Evolutionary conservation across 148 eudicot genomes (phyloP).

Genomic region (Hydrangea macrophylla): DNA sequence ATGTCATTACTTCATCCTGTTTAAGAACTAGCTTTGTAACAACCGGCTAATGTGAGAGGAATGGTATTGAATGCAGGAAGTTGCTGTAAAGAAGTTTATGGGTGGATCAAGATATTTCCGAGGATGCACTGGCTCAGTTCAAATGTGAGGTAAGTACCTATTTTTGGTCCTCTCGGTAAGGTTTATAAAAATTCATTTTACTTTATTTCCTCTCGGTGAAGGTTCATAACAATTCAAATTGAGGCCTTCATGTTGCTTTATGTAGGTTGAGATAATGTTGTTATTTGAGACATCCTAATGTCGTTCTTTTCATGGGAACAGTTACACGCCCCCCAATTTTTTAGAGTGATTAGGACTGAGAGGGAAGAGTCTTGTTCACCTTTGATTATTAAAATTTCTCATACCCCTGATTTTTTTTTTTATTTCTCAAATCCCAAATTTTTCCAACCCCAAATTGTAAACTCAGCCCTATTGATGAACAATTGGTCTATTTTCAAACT

Average conservation of each 20-base stretch:
- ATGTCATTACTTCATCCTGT: neutral
- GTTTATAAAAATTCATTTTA: too few species aligned
- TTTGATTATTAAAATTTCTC: too few species aligned
- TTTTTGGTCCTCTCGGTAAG: too few species aligned
- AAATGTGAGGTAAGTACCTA: slow-evolving; percentile 72
- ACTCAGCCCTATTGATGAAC: too few species aligned
- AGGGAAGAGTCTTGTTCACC: too few species aligned
- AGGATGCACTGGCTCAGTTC: slow-evolving; percentile 76
- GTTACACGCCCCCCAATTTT: slow-evolving; percentile 90
- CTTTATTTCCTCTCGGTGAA: neutral
- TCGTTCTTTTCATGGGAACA: slow-evolving; percentile 99
- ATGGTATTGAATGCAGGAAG: slow-evolving; percentile 60
- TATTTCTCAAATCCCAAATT: too few species aligned
- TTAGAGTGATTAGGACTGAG: too few species aligned
- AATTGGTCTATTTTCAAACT: too few species aligned
- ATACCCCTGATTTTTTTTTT: too few species aligned
- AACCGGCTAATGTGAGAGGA: slow-evolving; percentile 1
- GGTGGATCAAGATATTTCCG: slow-evolving; percentile 90
- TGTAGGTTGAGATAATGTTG: slow-evolving; percentile 91
- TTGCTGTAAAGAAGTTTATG: slow-evolving; percentile 97
- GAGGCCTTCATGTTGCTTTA: slow-evolving; percentile 16
- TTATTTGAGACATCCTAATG: slow-evolving; percentile 97
- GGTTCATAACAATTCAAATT: slow-evolving; percentile 3
- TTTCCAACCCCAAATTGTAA: too few species aligned
- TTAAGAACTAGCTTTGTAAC: slow-evolving; percentile 1